Evolutionary conservation across 805 yeast species (phyloP).

Genomic region (Saccharomycopsis capsularis): DNA sequence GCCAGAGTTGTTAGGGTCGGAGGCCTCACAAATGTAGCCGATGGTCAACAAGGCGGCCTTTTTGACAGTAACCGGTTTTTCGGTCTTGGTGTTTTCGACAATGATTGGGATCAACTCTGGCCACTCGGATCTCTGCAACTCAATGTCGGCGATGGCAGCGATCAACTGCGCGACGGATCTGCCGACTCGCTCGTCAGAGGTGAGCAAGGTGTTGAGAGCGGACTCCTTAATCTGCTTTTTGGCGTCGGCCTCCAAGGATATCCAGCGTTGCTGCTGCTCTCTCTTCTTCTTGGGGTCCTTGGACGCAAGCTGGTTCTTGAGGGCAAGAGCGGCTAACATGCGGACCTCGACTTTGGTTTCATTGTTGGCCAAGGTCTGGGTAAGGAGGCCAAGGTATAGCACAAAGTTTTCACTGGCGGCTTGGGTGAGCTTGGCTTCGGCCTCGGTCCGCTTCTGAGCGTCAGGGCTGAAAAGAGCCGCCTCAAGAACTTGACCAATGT

Average conservation of each 20-base stretch:
- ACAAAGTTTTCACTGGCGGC: constrained; percentile 72
- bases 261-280: constrained; percentile 70
- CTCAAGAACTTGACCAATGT: constrained; percentile 67
- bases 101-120: constrained; percentile 74
- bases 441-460: constrained; percentile 59
- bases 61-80: constrained; percentile 72
- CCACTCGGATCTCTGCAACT: constrained; percentile 85
- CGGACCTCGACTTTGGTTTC: constrained; percentile 69
- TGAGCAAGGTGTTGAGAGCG: constrained; percentile 55
- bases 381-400: constrained; percentile 62
- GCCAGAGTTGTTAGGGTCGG: constrained; percentile 74
- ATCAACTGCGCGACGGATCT: constrained; percentile 87
- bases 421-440: constrained; percentile 67
- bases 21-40: constrained; percentile 93
- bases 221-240: constrained; percentile 61
- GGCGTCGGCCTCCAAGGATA: constrained; percentile 44
- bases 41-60: constrained; percentile 81
- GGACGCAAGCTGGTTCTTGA: constrained; percentile 83
- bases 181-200: constrained; percentile 72
- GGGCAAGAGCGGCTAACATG: constrained; percentile 81
- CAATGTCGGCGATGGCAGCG: constrained; percentile 95
- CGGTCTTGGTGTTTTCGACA: constrained; percentile 78
- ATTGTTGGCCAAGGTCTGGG: constrained; percentile 64
- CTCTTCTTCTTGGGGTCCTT: constrained; percentile 59
- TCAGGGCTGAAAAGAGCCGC: constrained; percentile 69